Evolutionary conservation across 2,329 filamentous ascomycete species (phyloP).

Genomic region (Colletotrichum sp.): DNA sequence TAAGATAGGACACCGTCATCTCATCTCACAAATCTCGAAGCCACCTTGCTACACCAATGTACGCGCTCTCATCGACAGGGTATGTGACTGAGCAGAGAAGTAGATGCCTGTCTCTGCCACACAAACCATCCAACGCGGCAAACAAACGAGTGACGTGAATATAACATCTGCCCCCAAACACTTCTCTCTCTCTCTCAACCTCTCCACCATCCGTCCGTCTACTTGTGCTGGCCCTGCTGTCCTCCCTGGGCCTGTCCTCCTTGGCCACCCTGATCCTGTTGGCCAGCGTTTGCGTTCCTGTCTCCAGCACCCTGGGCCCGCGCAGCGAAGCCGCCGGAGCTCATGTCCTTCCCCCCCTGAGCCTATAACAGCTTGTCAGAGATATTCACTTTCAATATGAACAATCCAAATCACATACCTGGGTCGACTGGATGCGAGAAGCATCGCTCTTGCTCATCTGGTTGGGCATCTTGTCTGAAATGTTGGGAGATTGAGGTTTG

Average conservation of each 20-base stretch:
- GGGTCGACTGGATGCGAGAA: background rate
- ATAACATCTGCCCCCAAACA: background rate
- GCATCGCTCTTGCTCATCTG: background rate
- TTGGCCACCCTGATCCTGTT: background rate
- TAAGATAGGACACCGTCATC: background rate
- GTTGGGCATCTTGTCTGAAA: background rate
- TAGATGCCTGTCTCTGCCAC: background rate
- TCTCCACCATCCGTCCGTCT: background rate
- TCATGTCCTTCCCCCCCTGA: background rate
- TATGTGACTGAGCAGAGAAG: background rate
- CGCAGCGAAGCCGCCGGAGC: background rate
- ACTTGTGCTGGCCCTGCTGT: slow-evolving; percentile 8
- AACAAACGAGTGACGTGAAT: background rate
- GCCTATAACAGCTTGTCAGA: rapidly evolving
- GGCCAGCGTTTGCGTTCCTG: background rate
- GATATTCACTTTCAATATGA: rapidly evolving
- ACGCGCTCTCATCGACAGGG: background rate
- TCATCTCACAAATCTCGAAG: background rate
- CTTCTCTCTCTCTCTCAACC: background rate
- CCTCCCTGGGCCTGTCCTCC: background rate
- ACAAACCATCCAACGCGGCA: background rate
- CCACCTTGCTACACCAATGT: background rate
- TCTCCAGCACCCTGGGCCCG: background rate
- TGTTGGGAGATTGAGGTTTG: too few relatives aligned
- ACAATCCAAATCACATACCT: background rate